A percentile compares a stretch with the other conserved stretches of the same genome.
These are phyloP conservation scores for Blastobotrys proliferans DNA, from an alignment of 1,139 yeast species.

Conservation along the genomic window DNA sequence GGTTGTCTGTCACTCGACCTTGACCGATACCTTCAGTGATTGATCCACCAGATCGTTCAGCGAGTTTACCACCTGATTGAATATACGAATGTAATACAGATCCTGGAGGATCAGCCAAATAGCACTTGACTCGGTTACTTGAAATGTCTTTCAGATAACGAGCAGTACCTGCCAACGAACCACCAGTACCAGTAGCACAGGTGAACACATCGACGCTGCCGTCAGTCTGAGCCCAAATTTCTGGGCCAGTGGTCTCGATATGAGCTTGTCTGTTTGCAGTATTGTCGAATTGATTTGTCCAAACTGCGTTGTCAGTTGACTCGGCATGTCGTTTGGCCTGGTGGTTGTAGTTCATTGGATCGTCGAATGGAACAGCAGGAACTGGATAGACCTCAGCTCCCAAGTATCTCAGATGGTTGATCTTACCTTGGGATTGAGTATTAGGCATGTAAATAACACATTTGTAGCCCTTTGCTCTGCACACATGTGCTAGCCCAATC, in stretches of 20 bases:
- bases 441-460: conserved; percentile 88
- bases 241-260: conserved; percentile 89
- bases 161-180: conserved; percentile 81
- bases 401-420: conserved; percentile 62
- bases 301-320: conserved; percentile 65
- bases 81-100: conserved; percentile 77
- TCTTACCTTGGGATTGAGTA: conserved; percentile 75
- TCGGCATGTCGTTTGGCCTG: conserved; percentile 85
- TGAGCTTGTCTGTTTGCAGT: conserved; percentile 85
- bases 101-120: conserved; percentile 92
- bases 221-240: conserved; percentile 80
- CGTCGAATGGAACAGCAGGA: conserved; percentile 79
- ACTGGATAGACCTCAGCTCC: conserved; percentile 90
- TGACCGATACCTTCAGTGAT: conserved; percentile 97
- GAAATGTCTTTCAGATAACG: conserved; percentile 68
- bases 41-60: conserved; percentile 63
- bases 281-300: conserved; percentile 92
- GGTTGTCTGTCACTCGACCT: conserved; percentile 83
- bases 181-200: conserved; percentile 89
- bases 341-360: conserved; percentile 80
- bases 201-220: conserved; percentile 84
- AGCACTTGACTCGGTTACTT: conserved; percentile 53
- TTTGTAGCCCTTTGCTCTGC: conserved; percentile 77
- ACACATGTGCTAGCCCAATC: conserved; percentile 84
- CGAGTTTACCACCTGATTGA: conserved; percentile 56